Percentiles rank a stretch among this genome's conserved stretches.
Conservation (phyloP, 1,284 basidiomycete genomes). For the Cronartium ribicola region DNA sequence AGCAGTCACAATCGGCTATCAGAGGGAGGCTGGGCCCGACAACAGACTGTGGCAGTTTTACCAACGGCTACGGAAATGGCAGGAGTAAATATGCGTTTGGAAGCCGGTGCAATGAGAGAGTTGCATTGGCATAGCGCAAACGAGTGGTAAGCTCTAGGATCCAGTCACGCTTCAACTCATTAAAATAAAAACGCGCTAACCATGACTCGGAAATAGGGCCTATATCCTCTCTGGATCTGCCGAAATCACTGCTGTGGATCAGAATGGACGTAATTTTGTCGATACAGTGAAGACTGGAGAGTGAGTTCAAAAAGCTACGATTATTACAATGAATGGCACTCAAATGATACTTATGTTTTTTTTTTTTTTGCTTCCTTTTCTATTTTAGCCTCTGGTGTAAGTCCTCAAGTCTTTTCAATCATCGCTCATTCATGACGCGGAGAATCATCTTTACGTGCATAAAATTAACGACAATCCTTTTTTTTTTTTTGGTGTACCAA, state of each 20-base stretch:
- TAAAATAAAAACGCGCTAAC: not conserved
- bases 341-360: no score
- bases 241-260: conserved; percentile 60
- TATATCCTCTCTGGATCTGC: conserved; percentile 48
- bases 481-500: no score
- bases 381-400: conserved; percentile 5
- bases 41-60: conserved; percentile 59
- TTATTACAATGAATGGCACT: no score
- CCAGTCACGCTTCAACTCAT: not conserved
- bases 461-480: no score
- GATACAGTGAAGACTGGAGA: conserved; percentile 46
- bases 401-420: not conserved
- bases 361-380: no score
- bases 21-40: conserved; percentile 68
- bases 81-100: conserved; percentile 64
- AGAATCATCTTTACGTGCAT: not conserved
- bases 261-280: conserved; percentile 62
- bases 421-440: no score
- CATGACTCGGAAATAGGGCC: conserved; percentile 43
- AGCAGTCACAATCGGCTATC: conserved; percentile 66
- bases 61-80: conserved; percentile 43
- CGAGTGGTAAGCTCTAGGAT: conserved; percentile 56
- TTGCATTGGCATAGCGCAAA: conserved; percentile 68
- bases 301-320: no score
- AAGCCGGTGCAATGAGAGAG: conserved; percentile 62